Evolutionary conservation across 2,329 filamentous ascomycete species (phyloP), one percentile per base, ranked within the genome.

Genomic region (Fusarium armeniacum): DNA sequence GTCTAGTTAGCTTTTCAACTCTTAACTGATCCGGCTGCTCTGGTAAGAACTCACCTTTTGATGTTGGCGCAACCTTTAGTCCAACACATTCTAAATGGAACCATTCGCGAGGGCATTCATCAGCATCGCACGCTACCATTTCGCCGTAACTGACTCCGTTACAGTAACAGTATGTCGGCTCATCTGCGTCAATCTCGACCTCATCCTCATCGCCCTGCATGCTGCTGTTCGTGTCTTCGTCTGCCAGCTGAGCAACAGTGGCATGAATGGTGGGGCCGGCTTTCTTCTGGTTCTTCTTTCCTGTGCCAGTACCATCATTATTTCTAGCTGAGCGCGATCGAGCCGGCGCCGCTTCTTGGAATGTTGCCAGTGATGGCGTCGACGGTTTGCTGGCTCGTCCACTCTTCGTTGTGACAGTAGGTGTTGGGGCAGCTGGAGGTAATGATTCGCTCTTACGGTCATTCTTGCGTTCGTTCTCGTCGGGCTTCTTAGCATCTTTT

Each of bases 71-170:
- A 62, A 91, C 91, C 73, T 91, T 91, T 73, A 96, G 80, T 28
- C 93, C 93, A 32, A 93, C 92, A 78, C 93, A 96, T 51, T 90
- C 91, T 51, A 96, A 81, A 83, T 94, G 92, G 82, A 94, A 95
- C 92, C 92, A 94, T 79, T 94, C 92, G 66, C 88, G 86, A 70
- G 88, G 86, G 79, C 92, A 94, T 50, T 88, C 87, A 62, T 90
- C 87, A 10, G 89, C 89, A 77, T 94, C 92, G 76, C 92, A 94
- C 4, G 90, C 92, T 44, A 94, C 91, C 92, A 94, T 94, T 80
- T 93, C 91, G 22, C 92, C 92, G 76, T 93, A 94, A 74, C 91
- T 93, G 57, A 93, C 89, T 49, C 90, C 87, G 72, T 93, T 91
- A 78, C 92, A 94, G 80, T 93, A 93, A 78, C 92, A 93, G 78